These are phyloP conservation scores for Plantago rigida DNA, from an alignment of 305 asterid species.

Conservation along the genomic window DNA sequence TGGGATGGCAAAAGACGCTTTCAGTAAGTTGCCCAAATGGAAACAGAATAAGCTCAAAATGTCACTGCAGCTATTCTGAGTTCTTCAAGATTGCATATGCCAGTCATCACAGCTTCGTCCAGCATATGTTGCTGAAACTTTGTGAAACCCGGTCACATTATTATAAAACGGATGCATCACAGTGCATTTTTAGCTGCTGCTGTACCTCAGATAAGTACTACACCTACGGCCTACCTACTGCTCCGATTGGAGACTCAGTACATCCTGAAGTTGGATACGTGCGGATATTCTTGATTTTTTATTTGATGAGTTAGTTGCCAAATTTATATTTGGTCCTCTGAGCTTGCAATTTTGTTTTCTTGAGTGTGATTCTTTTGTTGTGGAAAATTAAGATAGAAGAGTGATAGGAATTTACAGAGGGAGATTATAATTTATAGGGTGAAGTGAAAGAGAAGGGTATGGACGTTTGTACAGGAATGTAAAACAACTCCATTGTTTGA, in stretches of 20 bases:
- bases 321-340: slow-evolving; percentile 29
- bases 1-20: slow-evolving; percentile 43
- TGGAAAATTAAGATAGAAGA: slow-evolving; percentile 19
- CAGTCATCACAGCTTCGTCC: background rate
- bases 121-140: background rate
- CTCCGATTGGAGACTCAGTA: background rate
- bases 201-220: slow-evolving; percentile 25
- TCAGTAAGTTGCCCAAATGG: slow-evolving; percentile 76
- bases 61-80: slow-evolving; percentile 56
- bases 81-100: background rate
- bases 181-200: slow-evolving; percentile 46
- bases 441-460: slow-evolving; percentile 19
- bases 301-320: slow-evolving; percentile 13
- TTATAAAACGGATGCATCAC: slow-evolving; percentile 5
- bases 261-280: slow-evolving; percentile 12
- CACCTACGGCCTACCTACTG: background rate
- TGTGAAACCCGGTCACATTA: slow-evolving; percentile 10
- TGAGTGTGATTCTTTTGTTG: slow-evolving; percentile 12
- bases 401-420: background rate
- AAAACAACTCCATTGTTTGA: slow-evolving; percentile 30
- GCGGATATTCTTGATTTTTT: slow-evolving; percentile 25
- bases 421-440: background rate
- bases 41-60: slow-evolving; percentile 66
- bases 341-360: slow-evolving; percentile 24
- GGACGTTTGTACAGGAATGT: slow-evolving; percentile 43